Evolutionary conservation across 352 stramenopile species (phyloP).

Genomic region (Thalassiosira livingstoniorum): DNA sequence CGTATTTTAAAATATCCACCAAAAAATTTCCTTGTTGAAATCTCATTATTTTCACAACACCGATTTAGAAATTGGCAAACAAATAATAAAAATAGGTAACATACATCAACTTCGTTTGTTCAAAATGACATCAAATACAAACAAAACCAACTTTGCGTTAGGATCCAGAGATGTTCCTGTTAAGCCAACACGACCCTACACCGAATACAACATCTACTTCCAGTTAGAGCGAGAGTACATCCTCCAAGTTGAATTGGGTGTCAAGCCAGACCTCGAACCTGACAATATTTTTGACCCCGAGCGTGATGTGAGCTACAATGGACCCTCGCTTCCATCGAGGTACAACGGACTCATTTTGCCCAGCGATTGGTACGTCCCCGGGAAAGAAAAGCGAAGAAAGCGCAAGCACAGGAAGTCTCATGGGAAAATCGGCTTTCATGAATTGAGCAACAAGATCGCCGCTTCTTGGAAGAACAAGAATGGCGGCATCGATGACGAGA

Average conservation of each 20-base stretch:
- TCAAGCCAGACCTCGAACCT: not conserved
- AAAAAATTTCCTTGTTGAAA: too few relatives aligned
- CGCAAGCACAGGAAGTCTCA: constrained; percentile 40
- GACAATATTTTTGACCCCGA: constrained; percentile 25
- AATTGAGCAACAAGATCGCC: constrained; percentile 18
- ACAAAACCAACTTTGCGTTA: too few relatives aligned
- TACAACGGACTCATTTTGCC: constrained; percentile 26
- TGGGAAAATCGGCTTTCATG: constrained; percentile 37
- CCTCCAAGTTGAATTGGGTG: constrained; percentile 7
- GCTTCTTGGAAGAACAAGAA: constrained; percentile 8
- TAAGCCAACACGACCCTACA: constrained; percentile 21
- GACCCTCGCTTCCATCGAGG: constrained; percentile 18
- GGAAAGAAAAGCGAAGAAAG: constrained; percentile 31
- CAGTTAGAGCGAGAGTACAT: constrained; percentile 30
- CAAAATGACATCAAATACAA: too few relatives aligned
- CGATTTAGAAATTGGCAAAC: too few relatives aligned
- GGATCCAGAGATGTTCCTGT: too few relatives aligned
- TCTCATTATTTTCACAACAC: too few relatives aligned
- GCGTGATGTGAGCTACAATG: not conserved
- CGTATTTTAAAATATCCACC: too few relatives aligned
- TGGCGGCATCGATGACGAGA: constrained; percentile 27
- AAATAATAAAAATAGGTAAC: too few relatives aligned
- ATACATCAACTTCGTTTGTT: too few relatives aligned
- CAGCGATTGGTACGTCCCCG: constrained; percentile 29
- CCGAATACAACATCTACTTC: constrained; percentile 36